phyloP scores from a whole-genome alignment of 2,329 filamentous ascomycete genomes.

The Xenoacremonium recifei region DNA sequence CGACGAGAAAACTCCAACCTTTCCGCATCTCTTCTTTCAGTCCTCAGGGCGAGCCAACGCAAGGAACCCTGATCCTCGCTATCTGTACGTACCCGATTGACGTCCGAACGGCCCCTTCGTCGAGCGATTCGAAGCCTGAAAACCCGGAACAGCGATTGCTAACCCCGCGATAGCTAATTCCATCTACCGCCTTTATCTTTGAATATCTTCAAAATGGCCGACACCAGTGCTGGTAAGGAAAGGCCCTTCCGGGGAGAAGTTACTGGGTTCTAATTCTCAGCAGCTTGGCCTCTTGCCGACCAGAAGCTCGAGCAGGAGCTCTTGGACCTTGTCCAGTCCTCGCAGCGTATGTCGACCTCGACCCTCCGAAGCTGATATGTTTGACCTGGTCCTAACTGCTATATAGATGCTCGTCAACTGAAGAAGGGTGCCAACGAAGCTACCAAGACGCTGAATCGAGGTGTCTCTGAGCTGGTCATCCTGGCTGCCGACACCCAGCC shows the following conservation, averaged over 20 bases:
- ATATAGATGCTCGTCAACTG: constrained; percentile 63
- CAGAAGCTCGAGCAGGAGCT: constrained; percentile 76
- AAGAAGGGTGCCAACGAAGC: constrained; percentile 75
- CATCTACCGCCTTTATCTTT: constrained; percentile 13
- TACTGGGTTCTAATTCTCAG: constrained; percentile 14
- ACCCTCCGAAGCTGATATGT: neutral
- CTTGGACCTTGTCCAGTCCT: constrained; percentile 76
- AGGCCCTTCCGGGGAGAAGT: neutral
- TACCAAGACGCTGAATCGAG: constrained; percentile 88
- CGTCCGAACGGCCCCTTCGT: neutral
- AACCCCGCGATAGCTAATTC: constrained; percentile 10
- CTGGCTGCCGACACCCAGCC: constrained; percentile 86
- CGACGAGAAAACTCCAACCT: constrained; percentile 15
- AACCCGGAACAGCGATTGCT: constrained; percentile 6
- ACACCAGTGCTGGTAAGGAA: constrained; percentile 23
- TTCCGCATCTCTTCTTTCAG: constrained; percentile 13
- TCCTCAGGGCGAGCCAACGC: constrained; percentile 58
- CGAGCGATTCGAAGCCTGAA: neutral
- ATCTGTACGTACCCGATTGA: constrained; percentile 9
- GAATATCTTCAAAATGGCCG: constrained; percentile 23
- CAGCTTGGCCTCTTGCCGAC: constrained; percentile 72
- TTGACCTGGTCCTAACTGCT: constrained; percentile 9
- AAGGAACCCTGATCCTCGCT: constrained; percentile 53
- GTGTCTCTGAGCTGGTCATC: constrained; percentile 85
- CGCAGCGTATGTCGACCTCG: constrained; percentile 44